Conservation (phyloP, 2,329 filamentous ascomycete species). For the Ciborinia camelliae region DNA sequence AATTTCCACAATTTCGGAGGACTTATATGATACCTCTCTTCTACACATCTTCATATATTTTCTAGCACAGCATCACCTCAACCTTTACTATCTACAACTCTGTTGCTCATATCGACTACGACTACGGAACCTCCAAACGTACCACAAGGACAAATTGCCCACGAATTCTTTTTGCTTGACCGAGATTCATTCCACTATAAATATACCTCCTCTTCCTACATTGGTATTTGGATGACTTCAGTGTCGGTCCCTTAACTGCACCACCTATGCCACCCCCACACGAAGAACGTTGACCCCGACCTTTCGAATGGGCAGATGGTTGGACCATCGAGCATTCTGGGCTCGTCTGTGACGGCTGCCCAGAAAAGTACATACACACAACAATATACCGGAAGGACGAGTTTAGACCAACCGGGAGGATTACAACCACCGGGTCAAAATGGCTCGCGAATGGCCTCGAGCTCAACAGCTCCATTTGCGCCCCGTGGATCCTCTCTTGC, state of each 20-base stretch:
- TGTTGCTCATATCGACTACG: conserved; percentile 3
- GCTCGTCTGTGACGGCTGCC: conserved; percentile 51
- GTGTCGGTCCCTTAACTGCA: conserved; percentile 25
- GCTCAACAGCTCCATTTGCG: conserved; percentile 58
- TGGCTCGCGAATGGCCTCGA: conserved; percentile 49
- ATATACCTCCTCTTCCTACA: not conserved
- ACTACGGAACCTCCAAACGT: conserved; percentile 2
- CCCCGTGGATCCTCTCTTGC: conserved; percentile 68
- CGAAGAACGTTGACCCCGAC: conserved; percentile 30
- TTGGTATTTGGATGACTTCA: conserved; percentile 23
- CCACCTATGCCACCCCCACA: conserved; percentile 35
- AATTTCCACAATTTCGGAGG: not conserved
- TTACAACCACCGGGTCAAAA: conserved; percentile 49
- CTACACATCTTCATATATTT: not conserved
- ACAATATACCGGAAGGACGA: conserved; percentile 44
- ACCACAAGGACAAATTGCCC: conserved; percentile 1
- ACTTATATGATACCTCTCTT: not conserved
- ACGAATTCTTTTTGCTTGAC: not conserved
- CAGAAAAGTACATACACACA: conserved; percentile 51
- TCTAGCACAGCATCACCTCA: not conserved
- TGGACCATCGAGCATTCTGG: conserved; percentile 47
- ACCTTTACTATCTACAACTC: not conserved
- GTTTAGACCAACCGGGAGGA: conserved; percentile 53
- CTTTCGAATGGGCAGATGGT: conserved; percentile 39
- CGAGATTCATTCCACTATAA: not conserved